Conservation (phyloP, 768 basidiomycete species). For the Cystobasidium ongulense region DNA sequence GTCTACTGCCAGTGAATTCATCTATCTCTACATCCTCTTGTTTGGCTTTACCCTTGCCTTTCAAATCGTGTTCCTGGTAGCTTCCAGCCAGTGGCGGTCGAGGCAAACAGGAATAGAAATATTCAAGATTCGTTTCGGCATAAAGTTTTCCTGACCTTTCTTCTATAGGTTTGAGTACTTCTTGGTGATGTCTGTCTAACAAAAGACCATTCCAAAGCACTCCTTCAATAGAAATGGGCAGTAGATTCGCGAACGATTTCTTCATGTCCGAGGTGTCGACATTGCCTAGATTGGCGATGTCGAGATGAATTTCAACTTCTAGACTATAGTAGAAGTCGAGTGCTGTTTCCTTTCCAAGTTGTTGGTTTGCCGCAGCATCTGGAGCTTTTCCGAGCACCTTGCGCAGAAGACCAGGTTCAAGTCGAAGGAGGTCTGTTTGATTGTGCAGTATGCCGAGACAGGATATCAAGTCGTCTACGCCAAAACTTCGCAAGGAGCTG, state of each 20-base stretch:
- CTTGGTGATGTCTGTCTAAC: not conserved
- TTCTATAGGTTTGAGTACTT: not conserved
- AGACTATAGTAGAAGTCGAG: not conserved
- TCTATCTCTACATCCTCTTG: not conserved
- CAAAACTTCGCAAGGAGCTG: not conserved
- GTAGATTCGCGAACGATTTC: not conserved
- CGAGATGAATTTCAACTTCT: not conserved
- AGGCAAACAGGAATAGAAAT: constrained; percentile 19
- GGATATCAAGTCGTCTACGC: not conserved
- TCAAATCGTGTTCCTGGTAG: not conserved
- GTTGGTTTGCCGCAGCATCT: not conserved
- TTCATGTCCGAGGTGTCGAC: not conserved
- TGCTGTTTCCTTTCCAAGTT: not conserved
- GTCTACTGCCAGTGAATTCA: not conserved
- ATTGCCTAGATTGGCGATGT: not conserved
- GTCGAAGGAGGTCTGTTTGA: not conserved
- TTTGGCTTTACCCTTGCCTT: constrained; percentile 13
- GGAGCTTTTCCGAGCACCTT: not conserved
- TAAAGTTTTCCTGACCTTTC: not conserved
- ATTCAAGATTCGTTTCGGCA: not conserved
- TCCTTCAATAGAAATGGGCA: not conserved
- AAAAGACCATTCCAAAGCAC: not conserved
- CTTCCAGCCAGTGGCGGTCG: not conserved
- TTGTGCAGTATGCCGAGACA: not conserved
- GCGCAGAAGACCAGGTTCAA: not conserved